Evolutionary conservation across 345 rosid species (phyloP).

Genomic region (Schrenkiella parvula): DNA sequence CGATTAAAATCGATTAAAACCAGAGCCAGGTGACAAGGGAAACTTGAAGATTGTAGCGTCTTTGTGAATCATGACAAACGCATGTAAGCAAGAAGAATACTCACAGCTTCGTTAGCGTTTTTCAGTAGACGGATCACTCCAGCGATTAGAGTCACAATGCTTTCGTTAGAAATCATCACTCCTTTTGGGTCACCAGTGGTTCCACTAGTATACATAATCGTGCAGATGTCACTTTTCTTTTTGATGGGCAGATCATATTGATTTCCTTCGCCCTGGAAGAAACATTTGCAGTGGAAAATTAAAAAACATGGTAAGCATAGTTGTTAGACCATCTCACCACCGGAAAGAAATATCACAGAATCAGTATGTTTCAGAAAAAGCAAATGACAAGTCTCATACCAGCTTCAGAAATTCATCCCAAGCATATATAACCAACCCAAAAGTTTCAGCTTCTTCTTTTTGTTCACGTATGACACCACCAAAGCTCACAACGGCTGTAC

Average conservation of each 20-base stretch:
- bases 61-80: not conserved
- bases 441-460: conserved; percentile 53
- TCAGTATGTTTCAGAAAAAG: not conserved
- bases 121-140: conserved; percentile 64
- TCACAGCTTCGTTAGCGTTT: conserved; percentile 61
- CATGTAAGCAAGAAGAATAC: conserved; percentile 14
- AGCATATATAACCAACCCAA: conserved; percentile 60
- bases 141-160: conserved; percentile 70
- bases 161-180: conserved; percentile 86
- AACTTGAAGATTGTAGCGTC: not conserved
- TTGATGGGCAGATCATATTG: conserved; percentile 70
- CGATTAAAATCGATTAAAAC: not conserved
- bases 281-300: not conserved
- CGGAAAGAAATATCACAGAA: not conserved
- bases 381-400: conserved; percentile 36
- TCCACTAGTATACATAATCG: conserved; percentile 98
- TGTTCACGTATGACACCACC: conserved; percentile 67
- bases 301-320: conserved; percentile 3
- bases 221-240: conserved; percentile 73
- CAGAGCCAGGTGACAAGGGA: not conserved
- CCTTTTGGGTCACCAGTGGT: conserved; percentile 99
- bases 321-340: not conserved
- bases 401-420: conserved; percentile 79
- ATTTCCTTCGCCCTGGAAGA: conserved; percentile 54
- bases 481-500: conserved; percentile 91